phyloP scores from a whole-genome alignment of 202 grass and related monocot species.

The Zoysia matrella region DNA sequence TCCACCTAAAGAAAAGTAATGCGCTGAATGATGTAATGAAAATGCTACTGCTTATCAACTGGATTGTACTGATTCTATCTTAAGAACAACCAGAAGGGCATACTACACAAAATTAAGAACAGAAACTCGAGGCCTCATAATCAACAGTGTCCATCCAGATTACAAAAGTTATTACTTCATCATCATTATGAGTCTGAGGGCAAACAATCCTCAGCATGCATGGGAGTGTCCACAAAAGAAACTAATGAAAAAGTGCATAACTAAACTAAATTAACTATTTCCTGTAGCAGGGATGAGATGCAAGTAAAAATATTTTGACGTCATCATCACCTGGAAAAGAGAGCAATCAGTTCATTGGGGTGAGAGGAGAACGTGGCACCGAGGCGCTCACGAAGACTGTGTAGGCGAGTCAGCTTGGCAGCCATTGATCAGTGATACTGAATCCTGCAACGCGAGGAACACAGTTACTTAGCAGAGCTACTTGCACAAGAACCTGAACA shows the following conservation, averaged over 20 bases:
- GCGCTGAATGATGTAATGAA: conserved; percentile 13
- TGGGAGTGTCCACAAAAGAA: background rate
- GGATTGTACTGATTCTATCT: background rate
- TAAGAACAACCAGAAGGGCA: background rate
- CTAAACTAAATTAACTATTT: conserved; percentile 24
- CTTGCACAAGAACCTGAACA: conserved; percentile 32
- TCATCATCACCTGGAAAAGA: conserved; percentile 73
- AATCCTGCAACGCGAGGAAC: conserved; percentile 39
- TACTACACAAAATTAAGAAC: background rate
- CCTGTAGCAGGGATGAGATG: background rate
- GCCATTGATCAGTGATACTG: conserved; percentile 54
- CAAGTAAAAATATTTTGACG: conserved; percentile 21
- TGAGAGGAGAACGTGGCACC: conserved; percentile 77
- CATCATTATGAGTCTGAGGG: background rate
- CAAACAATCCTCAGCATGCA: background rate
- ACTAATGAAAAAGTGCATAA: background rate
- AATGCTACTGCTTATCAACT: background rate
- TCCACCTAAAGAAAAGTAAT: conserved; percentile 11
- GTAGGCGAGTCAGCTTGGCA: conserved; percentile 75
- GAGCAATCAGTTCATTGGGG: conserved; percentile 85
- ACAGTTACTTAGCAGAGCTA: conserved; percentile 2
- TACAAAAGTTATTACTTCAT: background rate
- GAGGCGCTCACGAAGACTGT: conserved; percentile 38
- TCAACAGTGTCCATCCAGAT: background rate
- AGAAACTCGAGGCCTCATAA: background rate